phyloP scores from a whole-genome alignment of 768 basidiomycete species.

The Trametes cinnabarina region DNA sequence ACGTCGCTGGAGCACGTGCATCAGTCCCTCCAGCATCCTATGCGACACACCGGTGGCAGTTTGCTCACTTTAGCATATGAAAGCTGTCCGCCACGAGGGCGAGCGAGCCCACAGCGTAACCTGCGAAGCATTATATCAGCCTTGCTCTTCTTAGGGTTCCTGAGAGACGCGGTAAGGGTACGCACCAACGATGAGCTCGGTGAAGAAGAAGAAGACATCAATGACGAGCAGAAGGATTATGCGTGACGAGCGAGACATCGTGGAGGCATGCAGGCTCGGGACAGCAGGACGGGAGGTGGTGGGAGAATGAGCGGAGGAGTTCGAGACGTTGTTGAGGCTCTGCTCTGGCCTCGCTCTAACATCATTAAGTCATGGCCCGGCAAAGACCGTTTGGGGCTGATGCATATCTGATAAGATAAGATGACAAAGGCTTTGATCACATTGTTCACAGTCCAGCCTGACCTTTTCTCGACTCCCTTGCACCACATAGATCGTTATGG shows the following conservation, averaged over 20 bases:
- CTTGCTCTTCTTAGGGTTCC: no score
- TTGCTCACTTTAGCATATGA: conserved; percentile 93
- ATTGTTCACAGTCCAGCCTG: neutral
- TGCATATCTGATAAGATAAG: conserved; percentile 18
- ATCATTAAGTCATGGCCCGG: conserved; percentile 11
- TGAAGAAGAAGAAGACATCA: conserved; percentile 82
- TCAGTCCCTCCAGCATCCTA: conserved; percentile 2
- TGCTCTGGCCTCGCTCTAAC: neutral
- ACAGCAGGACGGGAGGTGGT: conserved; percentile 5
- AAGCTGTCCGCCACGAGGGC: conserved; percentile 96
- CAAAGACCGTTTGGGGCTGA: neutral
- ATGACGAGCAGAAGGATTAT: conserved; percentile 79
- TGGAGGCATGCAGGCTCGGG: conserved; percentile 26
- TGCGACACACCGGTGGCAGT: neutral
- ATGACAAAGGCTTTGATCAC: neutral
- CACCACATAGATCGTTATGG: neutral
- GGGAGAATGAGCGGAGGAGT: conserved; percentile 10
- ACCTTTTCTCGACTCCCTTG: neutral
- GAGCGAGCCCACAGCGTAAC: conserved; percentile 94
- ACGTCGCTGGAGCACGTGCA: conserved; percentile 70
- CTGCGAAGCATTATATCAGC: conserved; percentile 37
- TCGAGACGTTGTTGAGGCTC: neutral
- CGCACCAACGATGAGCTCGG: conserved; percentile 80
- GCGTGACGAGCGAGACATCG: conserved; percentile 63
- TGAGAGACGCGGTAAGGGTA: conserved; percentile 6